These are phyloP conservation scores for Fusarium begoniae DNA, from an alignment of 2,329 filamentous ascomycete species.

Conservation along the genomic window DNA sequence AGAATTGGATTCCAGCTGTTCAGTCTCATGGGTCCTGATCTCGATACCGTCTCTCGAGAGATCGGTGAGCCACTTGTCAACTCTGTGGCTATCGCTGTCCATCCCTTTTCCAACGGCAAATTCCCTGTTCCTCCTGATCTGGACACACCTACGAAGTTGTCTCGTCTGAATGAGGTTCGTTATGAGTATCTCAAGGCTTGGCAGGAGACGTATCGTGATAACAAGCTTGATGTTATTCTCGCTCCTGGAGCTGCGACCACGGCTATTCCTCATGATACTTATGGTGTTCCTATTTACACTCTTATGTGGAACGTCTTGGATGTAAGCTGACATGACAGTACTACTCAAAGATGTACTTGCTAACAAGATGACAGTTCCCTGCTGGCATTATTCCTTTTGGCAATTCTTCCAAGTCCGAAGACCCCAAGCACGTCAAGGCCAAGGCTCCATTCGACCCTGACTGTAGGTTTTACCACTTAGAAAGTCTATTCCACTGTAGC, in stretches of 20 bases:
- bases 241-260: slow-evolving; percentile 27
- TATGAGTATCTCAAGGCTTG: slow-evolving; percentile 21
- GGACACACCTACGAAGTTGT: neutral
- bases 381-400: slow-evolving; percentile 36
- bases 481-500: rapidly evolving
- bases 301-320: slow-evolving; percentile 41
- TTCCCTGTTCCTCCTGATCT: slow-evolving; percentile 25
- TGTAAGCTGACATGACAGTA: neutral
- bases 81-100: slow-evolving; percentile 27
- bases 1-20: slow-evolving; percentile 38
- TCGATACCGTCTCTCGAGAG: slow-evolving; percentile 14
- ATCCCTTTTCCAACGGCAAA: slow-evolving; percentile 19
- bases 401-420: slow-evolving; percentile 22
- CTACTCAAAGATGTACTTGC: rapidly evolving
- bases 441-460: slow-evolving; percentile 31
- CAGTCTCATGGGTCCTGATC: slow-evolving; percentile 17
- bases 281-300: slow-evolving; percentile 32
- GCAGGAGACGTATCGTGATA: slow-evolving; percentile 22
- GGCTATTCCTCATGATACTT: slow-evolving; percentile 35
- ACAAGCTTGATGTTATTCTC: slow-evolving; percentile 31
- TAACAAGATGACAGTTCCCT: slow-evolving; percentile 21
- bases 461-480: neutral
- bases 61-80: slow-evolving; percentile 31
- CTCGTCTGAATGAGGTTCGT: slow-evolving; percentile 1
- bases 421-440: slow-evolving; percentile 14